Evolutionary conservation across 2,329 filamentous ascomycete species (phyloP).

Genomic region (Aspergillus floridensis): DNA sequence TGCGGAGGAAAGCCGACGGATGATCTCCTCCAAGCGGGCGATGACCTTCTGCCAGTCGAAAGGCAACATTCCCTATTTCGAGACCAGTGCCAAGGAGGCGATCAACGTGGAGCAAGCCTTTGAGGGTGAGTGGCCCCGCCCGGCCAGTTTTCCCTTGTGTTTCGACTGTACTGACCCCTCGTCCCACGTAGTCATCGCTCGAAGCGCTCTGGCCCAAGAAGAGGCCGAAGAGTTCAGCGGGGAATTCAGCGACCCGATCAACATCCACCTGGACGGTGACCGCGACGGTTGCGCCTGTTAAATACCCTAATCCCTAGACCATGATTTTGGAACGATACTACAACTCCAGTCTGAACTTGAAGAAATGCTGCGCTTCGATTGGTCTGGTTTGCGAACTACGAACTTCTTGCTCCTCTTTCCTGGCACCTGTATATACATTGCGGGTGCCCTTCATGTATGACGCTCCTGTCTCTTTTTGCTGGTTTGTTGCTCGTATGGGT

Average conservation of each 20-base stretch:
- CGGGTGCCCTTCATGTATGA: conserved; percentile 17
- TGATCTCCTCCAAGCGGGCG: conserved; percentile 92
- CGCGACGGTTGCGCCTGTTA: conserved; percentile 92
- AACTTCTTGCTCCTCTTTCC: background rate
- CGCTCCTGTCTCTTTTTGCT: conserved; percentile 10
- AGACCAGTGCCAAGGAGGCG: conserved; percentile 98
- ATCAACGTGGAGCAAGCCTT: conserved; percentile 94
- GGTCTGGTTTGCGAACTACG: background rate
- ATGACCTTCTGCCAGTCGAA: conserved; percentile 98
- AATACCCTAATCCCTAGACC: conserved; percentile 30
- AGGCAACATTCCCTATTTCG: conserved; percentile 96
- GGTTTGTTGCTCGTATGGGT: conserved; percentile 17
- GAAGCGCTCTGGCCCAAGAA: conserved; percentile 92
- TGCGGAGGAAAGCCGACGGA: conserved; percentile 94
- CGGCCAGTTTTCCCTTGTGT: background rate
- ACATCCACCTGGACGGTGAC: conserved; percentile 94
- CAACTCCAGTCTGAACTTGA: conserved; percentile 15
- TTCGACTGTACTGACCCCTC: conserved; percentile 13
- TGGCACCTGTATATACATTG: conserved; percentile 18
- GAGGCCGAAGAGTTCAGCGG: conserved; percentile 97
- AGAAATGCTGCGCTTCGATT: conserved; percentile 14
- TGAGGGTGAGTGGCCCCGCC: conserved; percentile 53
- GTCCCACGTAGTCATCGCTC: conserved; percentile 72
- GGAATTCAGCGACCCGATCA: conserved; percentile 96
- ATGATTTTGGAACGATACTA: conserved; percentile 25